These are phyloP conservation scores for Nothophaeocryptopus gaeumannii DNA, from an alignment of 2,329 filamentous ascomycete species.

Conservation along the genomic window DNA sequence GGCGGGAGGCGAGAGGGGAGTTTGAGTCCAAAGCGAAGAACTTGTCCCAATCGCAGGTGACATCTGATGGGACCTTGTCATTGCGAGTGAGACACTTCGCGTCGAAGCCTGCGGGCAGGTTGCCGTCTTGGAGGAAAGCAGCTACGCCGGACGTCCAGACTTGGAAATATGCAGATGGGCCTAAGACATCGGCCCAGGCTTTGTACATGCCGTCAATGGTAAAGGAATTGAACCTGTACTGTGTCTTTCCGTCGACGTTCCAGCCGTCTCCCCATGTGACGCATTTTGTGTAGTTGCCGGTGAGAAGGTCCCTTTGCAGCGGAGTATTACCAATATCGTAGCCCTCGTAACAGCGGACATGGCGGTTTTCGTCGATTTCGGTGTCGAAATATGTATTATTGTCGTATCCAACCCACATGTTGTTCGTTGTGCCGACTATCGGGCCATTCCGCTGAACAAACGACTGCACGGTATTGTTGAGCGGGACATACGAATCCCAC, in stretches of 20 bases:
- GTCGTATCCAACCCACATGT: slow-evolving; percentile 5
- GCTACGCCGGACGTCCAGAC: slow-evolving; percentile 22
- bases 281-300: slow-evolving; percentile 22
- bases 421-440: slow-evolving; percentile 11
- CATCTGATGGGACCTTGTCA: not conserved
- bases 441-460: slow-evolving; percentile 14
- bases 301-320: not conserved
- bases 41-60: slow-evolving; percentile 15
- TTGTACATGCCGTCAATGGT: slow-evolving; percentile 8
- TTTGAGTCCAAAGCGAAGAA: slow-evolving; percentile 6
- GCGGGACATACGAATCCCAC: slow-evolving; percentile 5
- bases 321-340: slow-evolving; percentile 9
- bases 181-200: not conserved
- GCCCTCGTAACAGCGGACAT: slow-evolving; percentile 12
- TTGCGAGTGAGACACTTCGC: slow-evolving; percentile 8
- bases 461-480: slow-evolving; percentile 15
- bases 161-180: slow-evolving; percentile 10
- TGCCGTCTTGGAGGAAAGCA: slow-evolving; percentile 15
- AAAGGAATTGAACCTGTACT: slow-evolving; percentile 10
- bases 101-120: slow-evolving; percentile 5
- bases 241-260: slow-evolving; percentile 12
- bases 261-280: slow-evolving; percentile 21
- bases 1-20: not conserved
- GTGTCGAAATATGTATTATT: not conserved
- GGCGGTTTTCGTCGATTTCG: slow-evolving; percentile 1